Evolutionary conservation across 345 rosid species (phyloP).

Genomic region (Hevea brasiliensis): DNA sequence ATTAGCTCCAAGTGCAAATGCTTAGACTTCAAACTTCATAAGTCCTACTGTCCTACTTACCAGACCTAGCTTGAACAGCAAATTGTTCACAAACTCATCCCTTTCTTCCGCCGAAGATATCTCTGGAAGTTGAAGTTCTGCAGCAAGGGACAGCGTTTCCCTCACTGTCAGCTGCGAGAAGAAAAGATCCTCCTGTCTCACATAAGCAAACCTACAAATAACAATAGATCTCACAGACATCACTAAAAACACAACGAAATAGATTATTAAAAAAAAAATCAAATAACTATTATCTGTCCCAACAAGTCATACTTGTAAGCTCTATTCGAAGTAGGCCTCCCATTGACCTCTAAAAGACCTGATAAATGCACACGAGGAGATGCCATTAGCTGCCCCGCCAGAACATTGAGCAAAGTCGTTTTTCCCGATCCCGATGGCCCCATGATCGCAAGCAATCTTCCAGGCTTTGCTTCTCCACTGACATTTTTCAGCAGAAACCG

Average conservation of each 20-base stretch:
- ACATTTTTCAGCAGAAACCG: slow-evolving; percentile 78
- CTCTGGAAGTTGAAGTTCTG: slow-evolving; percentile 85
- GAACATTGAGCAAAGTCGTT: slow-evolving; percentile 87
- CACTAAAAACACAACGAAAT: not conserved
- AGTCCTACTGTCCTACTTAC: slow-evolving; percentile 51
- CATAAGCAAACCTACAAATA: slow-evolving; percentile 73
- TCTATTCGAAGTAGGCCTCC: slow-evolving; percentile 57
- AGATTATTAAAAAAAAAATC: slow-evolving; percentile 5
- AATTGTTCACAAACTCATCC: slow-evolving; percentile 75
- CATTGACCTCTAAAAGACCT: slow-evolving; percentile 90
- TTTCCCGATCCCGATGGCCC: slow-evolving; percentile 98
- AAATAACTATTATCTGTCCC: slow-evolving; percentile 9
- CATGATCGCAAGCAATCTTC: slow-evolving; percentile 91
- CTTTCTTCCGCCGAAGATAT: slow-evolving; percentile 69
- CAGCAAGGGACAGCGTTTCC: slow-evolving; percentile 89
- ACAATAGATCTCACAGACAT: slow-evolving; percentile 6
- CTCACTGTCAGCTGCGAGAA: slow-evolving; percentile 94
- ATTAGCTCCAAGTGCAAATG: not conserved
- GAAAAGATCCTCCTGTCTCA: slow-evolving; percentile 95
- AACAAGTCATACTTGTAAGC: slow-evolving; percentile 60
- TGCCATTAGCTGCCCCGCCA: slow-evolving; percentile 75
- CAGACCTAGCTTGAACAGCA: slow-evolving; percentile 80
- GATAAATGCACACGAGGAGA: slow-evolving; percentile 73
- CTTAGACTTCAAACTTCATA: not conserved
- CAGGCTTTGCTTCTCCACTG: slow-evolving; percentile 91